Base-by-base conservation (phyloP, 345 rosid species). In the Aurinia saxatilis region DNA sequence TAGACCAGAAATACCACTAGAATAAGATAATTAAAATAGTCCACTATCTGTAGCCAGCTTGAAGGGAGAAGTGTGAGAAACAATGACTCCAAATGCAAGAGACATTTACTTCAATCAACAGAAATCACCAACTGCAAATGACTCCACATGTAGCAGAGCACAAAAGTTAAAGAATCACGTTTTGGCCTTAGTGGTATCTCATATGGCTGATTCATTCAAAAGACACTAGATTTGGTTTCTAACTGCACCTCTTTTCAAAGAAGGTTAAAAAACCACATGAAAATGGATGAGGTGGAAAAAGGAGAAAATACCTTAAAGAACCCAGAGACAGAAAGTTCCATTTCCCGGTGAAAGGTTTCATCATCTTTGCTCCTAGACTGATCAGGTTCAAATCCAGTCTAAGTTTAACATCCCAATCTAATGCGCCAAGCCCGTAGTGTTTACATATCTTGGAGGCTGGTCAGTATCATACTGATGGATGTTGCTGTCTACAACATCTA, bases 401-500 rank as follows among this genome's bases (percentile, higher is more conserved):
- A 84, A 80, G 75, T 91, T 88, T 50, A 86, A 75, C 70, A 77
- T 82, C 42, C 90, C 90, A n/a, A 86, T 85, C 73, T 91, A 82
- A 40, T 79, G 71, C 39, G 85, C 80, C 68, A 88, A 66, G 73
- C 84, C 70, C 35, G 95, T 86, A 53, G 73, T 80, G 52, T 84
- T 81, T 58, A 80, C 92, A 69, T 88, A 91, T 81, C 76, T 79
- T 23, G 95, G 90, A 27, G 95, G 95, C 72, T 77, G 74, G 56
- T 91, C 84, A 1, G 83, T 81, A 49, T 86, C 88, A 58, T 80
- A 91, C 50, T 73, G 89, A 76, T 80, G 77, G 56, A 90, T 77
- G 27, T 95, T 91, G 15, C 87, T 87, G 73, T 83, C 95, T 66
- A 80, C 12, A 25, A 95, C 97, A 85, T 90, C 91, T 41, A 88